Conservation (phyloP, 1,284 basidiomycete genomes). For the Apiotrichum brassicae region DNA sequence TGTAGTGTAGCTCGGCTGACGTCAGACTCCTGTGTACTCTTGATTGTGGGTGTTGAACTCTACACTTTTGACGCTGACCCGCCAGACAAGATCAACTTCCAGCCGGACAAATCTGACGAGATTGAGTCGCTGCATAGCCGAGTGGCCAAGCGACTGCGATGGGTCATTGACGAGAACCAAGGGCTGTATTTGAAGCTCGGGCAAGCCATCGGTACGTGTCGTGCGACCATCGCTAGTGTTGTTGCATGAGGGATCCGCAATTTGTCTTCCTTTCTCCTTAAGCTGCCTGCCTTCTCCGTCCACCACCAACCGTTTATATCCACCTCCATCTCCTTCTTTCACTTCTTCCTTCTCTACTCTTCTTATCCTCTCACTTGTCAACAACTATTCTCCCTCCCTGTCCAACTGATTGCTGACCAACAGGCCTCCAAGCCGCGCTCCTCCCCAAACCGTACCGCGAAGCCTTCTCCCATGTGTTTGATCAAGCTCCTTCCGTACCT, state of each 20-base stretch:
- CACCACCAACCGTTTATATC: too few relatives aligned
- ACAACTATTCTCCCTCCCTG: background rate
- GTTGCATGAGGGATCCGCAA: background rate
- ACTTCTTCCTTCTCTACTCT: background rate
- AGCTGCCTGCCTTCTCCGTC: too few relatives aligned
- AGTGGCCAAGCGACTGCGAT: constrained; percentile 67
- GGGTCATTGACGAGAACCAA: constrained; percentile 69
- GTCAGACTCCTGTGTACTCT: constrained; percentile 39
- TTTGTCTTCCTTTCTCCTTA: background rate
- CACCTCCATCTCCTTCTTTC: background rate
- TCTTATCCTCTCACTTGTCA: too few relatives aligned
- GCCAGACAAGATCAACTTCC: constrained; percentile 71
- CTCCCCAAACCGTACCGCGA: constrained; percentile 73
- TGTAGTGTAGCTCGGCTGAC: constrained; percentile 11
- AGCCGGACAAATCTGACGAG: constrained; percentile 55
- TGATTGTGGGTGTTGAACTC: constrained; percentile 35
- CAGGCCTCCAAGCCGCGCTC: constrained; percentile 73
- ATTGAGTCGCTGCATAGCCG: constrained; percentile 74
- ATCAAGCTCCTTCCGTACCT: constrained; percentile 74
- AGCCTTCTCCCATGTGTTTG: constrained; percentile 74
- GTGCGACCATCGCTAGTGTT: background rate
- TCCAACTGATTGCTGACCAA: background rate
- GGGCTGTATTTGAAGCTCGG: constrained; percentile 88
- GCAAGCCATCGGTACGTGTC: constrained; percentile 44
- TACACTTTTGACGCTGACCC: background rate